These are phyloP conservation scores for Auricularia cornea DNA, from an alignment of 768 basidiomycete species.

Conservation along the genomic window DNA sequence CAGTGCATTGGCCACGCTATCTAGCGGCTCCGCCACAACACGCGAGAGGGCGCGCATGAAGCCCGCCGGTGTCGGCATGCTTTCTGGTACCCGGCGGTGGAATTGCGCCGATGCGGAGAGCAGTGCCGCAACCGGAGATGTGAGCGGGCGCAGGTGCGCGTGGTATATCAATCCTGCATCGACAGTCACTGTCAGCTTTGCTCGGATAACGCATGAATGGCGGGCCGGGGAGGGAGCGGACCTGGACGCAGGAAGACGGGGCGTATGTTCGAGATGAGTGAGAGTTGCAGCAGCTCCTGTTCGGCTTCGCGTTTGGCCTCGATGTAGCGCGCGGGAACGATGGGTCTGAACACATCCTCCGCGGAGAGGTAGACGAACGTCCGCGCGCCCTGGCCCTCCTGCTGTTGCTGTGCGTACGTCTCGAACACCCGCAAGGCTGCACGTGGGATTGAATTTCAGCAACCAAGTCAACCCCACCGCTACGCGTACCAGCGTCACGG, in stretches of 20 bases:
- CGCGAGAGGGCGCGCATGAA: constrained; percentile 44
- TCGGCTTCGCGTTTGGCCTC: constrained; percentile 94
- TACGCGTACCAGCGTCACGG: constrained; percentile 71
- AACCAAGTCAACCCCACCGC: constrained; percentile 4
- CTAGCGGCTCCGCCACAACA: constrained; percentile 28
- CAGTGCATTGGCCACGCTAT: constrained; percentile 67
- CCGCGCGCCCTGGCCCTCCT: constrained; percentile 36
- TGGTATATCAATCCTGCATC: constrained; percentile 86
- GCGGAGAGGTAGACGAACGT: constrained; percentile 90
- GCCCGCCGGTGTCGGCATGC: constrained; percentile 56
- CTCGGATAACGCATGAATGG: constrained; percentile 2
- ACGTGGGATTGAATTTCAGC: constrained; percentile 5
- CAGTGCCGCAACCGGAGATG: constrained; percentile 74
- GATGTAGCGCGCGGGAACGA: constrained; percentile 82
- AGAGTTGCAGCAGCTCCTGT: constrained; percentile 40
- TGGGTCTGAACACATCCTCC: constrained; percentile 83
- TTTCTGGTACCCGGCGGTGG: constrained; percentile 49
- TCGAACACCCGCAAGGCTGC: constrained; percentile 70
- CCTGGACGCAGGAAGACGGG: constrained; percentile 85
- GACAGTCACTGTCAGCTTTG: constrained; percentile 4
- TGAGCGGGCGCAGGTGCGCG: constrained; percentile 84
- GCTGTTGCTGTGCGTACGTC: constrained; percentile 39
- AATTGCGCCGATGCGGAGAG: constrained; percentile 72
- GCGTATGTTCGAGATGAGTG: constrained; percentile 12
- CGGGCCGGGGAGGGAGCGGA: constrained; percentile 31